Evolutionary conservation across 2,329 filamentous ascomycete genomes (phyloP).

Genomic region (Diaporthe australafricana): DNA sequence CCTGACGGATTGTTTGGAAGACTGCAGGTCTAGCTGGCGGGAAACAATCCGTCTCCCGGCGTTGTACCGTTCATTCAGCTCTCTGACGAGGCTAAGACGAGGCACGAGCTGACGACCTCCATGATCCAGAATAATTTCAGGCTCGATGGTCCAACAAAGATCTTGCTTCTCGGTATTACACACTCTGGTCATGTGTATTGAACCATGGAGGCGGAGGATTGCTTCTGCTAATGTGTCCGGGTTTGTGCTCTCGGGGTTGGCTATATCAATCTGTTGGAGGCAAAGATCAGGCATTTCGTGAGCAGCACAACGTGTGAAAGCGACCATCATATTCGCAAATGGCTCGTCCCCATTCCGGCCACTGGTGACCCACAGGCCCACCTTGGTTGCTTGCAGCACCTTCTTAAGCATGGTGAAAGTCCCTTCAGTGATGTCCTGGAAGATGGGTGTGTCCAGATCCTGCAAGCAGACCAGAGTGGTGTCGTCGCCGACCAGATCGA

Average conservation of each 20-base stretch:
- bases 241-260: constrained; percentile 21
- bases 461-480: constrained; percentile 38
- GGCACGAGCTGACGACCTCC: constrained; percentile 27
- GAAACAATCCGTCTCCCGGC: constrained; percentile 2
- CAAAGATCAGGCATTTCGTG: constrained; percentile 39
- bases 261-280: constrained; percentile 42
- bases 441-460: constrained; percentile 45
- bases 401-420: constrained; percentile 37
- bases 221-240: constrained; percentile 36
- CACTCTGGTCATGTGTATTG: too few relatives aligned
- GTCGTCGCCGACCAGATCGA: not conserved
- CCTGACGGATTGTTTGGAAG: not conserved
- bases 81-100: constrained; percentile 23
- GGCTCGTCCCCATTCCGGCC: constrained; percentile 39
- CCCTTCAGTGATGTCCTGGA: constrained; percentile 39
- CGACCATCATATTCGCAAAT: constrained; percentile 43
- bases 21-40: not conserved
- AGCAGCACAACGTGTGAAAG: constrained; percentile 38
- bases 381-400: constrained; percentile 39
- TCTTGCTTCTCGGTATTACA: not conserved
- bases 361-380: constrained; percentile 46
- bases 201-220: constrained; percentile 36
- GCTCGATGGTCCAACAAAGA: constrained; percentile 38
- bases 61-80: constrained; percentile 40
- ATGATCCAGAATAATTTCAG: constrained; percentile 36